Percentiles rank a stretch among this genome's conserved stretches.
Evolutionary conservation across 2,329 filamentous ascomycete species (phyloP).

Genomic region (Penicillium freii): DNA sequence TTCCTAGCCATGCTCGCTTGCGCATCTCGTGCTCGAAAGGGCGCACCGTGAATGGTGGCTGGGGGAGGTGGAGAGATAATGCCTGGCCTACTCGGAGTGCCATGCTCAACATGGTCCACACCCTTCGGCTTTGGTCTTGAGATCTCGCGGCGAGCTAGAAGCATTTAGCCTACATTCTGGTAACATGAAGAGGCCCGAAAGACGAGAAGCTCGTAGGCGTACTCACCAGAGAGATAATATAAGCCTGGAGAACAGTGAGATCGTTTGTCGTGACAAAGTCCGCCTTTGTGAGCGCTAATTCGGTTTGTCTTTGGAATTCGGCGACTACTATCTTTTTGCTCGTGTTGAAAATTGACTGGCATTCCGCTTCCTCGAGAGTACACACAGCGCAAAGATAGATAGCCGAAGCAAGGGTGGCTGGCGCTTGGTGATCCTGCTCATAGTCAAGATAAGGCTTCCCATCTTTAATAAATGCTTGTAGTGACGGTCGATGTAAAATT

Average conservation of each 20-base stretch:
- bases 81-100: conserved; percentile 34
- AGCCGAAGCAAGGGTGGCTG: conserved; percentile 25
- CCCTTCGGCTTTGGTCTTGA: conserved; percentile 33
- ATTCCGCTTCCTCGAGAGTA: conserved; percentile 25
- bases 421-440: conserved; percentile 26
- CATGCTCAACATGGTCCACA: conserved; percentile 37
- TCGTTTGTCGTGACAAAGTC: conserved; percentile 35
- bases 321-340: conserved; percentile 21
- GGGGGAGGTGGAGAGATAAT: conserved; percentile 29
- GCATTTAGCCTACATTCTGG: background rate
- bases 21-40: conserved; percentile 35
- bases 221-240: conserved; percentile 32
- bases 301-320: conserved; percentile 25
- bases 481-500: conserved; percentile 31
- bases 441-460: conserved; percentile 33
- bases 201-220: background rate
- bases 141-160: conserved; percentile 27
- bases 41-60: conserved; percentile 29
- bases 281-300: conserved; percentile 24
- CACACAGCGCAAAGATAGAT: conserved; percentile 31
- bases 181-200: background rate
- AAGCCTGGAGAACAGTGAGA: conserved; percentile 34
- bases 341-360: conserved; percentile 20
- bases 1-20: conserved; percentile 31
- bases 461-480: conserved; percentile 27